Evolutionary conservation across 2,329 filamentous ascomycete species (phyloP), one percentile per base, ranked within the genome.

Genomic region (Aspergillus aculeatus): DNA sequence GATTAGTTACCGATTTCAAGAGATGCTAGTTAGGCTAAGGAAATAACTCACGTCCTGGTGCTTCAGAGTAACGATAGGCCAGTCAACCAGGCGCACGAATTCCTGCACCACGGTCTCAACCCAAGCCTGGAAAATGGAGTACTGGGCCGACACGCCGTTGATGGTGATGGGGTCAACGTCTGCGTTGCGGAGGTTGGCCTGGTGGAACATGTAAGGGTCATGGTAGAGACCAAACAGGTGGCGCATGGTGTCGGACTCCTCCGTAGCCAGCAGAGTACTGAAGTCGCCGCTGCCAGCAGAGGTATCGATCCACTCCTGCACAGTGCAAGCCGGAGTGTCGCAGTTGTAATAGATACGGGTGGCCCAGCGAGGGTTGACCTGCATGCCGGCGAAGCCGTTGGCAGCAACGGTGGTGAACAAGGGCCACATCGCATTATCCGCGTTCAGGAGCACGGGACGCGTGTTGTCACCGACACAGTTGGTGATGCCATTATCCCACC

Each of bases 281-380:
- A 86, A 86, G 48, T 74, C 77, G 4, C 85, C 84, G n/a, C 71
- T 75, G 48, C 83, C 84, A 35, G 71, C 80, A 4, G 84, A 84
- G 1, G 84, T 87, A 56, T 83, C 77, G 53, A 84, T 84, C 85
- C 85, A 88, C 69, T 88, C 85, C 52, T 81, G 73, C 19, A 82
- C 69, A 0, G 84, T 87, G 69, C 85, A 88, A 23, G 73, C 76
- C 2, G 83, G 77, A 16, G 79, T 80, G 67, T 86, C 81, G 70
- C 85, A 87, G 74, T 88, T 86, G 78, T 85, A 88, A 75, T 87
- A 88, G 61, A 88, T 87, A 47, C 83, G 81, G 3, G 83, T 84
- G 1, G 85, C 82, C 81, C 82, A 88, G 50, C 85, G 83, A 4
- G 84, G 84, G 68, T 85, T 82, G 53, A 87, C 78, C 59, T 80